Evolutionary conservation across 345 rosid genomes (phyloP), one percentile per base, ranked within the genome.

Genomic region (Moricandia arvensis): DNA sequence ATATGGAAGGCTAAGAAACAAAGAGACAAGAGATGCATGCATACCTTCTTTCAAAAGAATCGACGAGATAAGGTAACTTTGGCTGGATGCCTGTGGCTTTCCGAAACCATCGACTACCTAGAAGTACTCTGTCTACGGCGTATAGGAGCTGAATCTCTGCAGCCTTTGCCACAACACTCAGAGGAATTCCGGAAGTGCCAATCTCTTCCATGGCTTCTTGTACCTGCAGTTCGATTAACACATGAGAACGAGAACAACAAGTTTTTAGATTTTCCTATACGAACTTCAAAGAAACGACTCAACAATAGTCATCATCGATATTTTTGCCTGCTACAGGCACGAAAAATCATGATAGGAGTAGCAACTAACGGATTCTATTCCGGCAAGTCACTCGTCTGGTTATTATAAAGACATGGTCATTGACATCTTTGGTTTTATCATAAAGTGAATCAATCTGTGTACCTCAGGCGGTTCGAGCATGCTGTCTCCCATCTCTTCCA

Each of bases 61-160:
- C 99, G 1, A 95, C 90, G 76, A 90, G 74, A 67, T 95, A 92
- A 26, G 97, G 97, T 82, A 88, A 90, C 75, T 88, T 85, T 17
- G 99, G 97, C 73, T 95, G 97, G 81, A 95, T 92, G 47, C 99
- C 97, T 8, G 93, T 84, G 33, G 90, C 92, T 85, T 90, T 95
- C 47, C 97, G 90, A 77, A 92, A 83, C 97, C 99, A 92, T 85
- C 93, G 84, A 71, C 90, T 89, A 57, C 99, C 97, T 35, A 95
- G 71, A 35, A 95, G 86, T 63, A 88, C 85, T 80, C 74, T 92
- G 71, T 95, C 99, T 21, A 95, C 89, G 4, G 92, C 89, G 77
- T 92, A 83, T 41, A 84, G 83, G 27, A 95, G 93, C 81, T 90
- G 91, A 75, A 95, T 86, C 80, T 89, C 97, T 69, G 96, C 99